A percentile compares a stretch with the other conserved stretches of the same genome.
Conservation (phyloP, 2,329 filamentous ascomycete genomes). For the Dothideomycetidae sp. region DNA sequence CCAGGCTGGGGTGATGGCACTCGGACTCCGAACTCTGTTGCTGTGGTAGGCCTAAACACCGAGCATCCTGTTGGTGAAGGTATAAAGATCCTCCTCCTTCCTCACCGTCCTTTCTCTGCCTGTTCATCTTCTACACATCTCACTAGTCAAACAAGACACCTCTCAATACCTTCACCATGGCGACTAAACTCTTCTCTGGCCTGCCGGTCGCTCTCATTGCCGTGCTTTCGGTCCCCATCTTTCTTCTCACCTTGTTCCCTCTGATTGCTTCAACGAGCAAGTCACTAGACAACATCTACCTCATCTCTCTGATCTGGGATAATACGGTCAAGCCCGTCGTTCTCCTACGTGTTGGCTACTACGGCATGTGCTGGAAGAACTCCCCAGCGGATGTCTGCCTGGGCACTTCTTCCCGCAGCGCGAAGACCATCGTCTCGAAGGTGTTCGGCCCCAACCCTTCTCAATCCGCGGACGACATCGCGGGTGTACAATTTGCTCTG, state of each 20-base stretch:
- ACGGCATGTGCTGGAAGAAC: constrained; percentile 9
- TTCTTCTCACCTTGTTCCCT: constrained; percentile 12
- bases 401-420: constrained; percentile 8
- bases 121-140: too few species aligned
- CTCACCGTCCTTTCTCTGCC: too few species aligned
- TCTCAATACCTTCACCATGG: too few species aligned
- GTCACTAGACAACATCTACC: constrained; percentile 8
- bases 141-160: too few species aligned
- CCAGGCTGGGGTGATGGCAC: too few species aligned
- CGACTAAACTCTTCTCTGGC: too few species aligned
- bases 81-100: too few species aligned
- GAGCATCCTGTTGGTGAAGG: too few species aligned
- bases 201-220: constrained; percentile 7
- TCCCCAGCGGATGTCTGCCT: neutral
- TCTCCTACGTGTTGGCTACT: constrained; percentile 11
- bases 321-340: constrained; percentile 2
- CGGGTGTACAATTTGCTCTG: constrained; percentile 6
- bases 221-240: constrained; percentile 11
- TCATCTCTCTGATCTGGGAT: constrained; percentile 7
- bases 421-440: constrained; percentile 5
- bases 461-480: neutral
- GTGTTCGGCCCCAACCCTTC: constrained; percentile 4
- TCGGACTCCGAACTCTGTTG: too few species aligned
- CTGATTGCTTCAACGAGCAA: constrained; percentile 9
- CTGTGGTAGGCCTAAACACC: too few species aligned